Conservation (phyloP, 768 basidiomycete species). For the Tephrocybe sp. region DNA sequence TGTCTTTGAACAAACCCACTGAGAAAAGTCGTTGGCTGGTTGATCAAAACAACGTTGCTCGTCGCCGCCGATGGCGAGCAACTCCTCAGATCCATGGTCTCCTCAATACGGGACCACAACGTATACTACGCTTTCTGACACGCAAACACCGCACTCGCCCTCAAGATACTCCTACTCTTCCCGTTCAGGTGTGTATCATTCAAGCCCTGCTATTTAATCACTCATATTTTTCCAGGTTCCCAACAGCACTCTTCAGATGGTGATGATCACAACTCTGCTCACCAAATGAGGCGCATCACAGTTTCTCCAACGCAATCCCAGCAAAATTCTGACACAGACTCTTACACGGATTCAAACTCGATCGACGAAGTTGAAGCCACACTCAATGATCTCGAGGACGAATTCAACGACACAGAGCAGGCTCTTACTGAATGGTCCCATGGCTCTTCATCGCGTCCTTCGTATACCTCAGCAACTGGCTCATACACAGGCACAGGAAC, state of each 20-base stretch:
- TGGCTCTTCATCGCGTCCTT: slow-evolving; percentile 39
- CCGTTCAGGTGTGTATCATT: slow-evolving; percentile 46
- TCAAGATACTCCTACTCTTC: slow-evolving; percentile 61
- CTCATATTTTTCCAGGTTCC: slow-evolving; percentile 33
- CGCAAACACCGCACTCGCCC: slow-evolving; percentile 57
- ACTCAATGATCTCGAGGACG: slow-evolving; percentile 65
- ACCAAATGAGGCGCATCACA: slow-evolving; percentile 51
- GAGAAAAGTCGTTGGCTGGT: background rate
- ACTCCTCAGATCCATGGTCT: slow-evolving; percentile 54
- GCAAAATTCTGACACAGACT: slow-evolving; percentile 34
- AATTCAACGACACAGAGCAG: slow-evolving; percentile 65
- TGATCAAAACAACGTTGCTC: slow-evolving; percentile 19
- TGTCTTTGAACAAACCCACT: background rate
- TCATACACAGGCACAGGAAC: slow-evolving; percentile 33
- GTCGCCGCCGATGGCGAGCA: slow-evolving; percentile 34
- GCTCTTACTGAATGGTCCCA: slow-evolving; percentile 68
- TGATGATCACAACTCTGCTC: slow-evolving; percentile 38
- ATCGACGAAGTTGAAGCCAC: slow-evolving; percentile 74
- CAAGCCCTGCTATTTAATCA: background rate
- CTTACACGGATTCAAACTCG: slow-evolving; percentile 55
- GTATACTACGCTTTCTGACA: slow-evolving; percentile 49
- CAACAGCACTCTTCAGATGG: slow-evolving; percentile 50
- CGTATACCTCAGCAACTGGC: slow-evolving; percentile 38
- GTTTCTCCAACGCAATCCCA: slow-evolving; percentile 51
- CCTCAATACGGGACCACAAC: slow-evolving; percentile 63